These are phyloP conservation scores for Camelina sativa DNA, from an alignment of 345 rosid species.

Conservation along the genomic window DNA sequence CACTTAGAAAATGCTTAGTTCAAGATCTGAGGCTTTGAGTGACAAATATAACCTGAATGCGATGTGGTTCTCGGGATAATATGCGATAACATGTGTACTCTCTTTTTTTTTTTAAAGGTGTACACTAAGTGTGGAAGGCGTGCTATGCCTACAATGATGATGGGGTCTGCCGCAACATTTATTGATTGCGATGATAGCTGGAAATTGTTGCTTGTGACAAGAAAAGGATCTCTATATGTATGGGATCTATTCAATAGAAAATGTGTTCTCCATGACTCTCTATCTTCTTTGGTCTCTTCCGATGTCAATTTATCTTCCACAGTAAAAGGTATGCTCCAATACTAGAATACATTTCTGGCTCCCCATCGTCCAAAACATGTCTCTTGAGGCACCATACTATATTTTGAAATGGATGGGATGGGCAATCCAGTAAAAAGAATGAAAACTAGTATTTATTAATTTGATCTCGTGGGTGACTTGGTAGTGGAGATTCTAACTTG, in stretches of 20 bases:
- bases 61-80: conserved; percentile 4
- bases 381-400: neutral
- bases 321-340: conserved; percentile 46
- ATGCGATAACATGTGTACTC: conserved; percentile 15
- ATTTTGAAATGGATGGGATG: conserved; percentile 10
- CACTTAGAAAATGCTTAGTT: conserved; percentile 22
- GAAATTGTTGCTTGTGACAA: conserved; percentile 87
- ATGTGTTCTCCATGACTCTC: conserved; percentile 80
- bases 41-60: conserved; percentile 6
- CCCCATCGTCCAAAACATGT: conserved; percentile 4
- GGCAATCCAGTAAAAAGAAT: neutral
- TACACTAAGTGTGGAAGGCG: conserved; percentile 97
- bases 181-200: conserved; percentile 92
- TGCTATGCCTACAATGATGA: conserved; percentile 93
- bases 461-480: conserved; percentile 6
- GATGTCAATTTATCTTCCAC: conserved; percentile 60
- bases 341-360: conserved; percentile 14
- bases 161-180: conserved; percentile 93
- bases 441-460: neutral
- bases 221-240: conserved; percentile 78
- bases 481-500: conserved; percentile 9
- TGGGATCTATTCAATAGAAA: conserved; percentile 86
- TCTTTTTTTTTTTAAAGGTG: conserved; percentile 49
- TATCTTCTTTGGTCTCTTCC: conserved; percentile 70
- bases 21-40: neutral